phyloP scores from a whole-genome alignment of 1,284 basidiomycete species.

The Neotropicomus parvogracilis region DNA sequence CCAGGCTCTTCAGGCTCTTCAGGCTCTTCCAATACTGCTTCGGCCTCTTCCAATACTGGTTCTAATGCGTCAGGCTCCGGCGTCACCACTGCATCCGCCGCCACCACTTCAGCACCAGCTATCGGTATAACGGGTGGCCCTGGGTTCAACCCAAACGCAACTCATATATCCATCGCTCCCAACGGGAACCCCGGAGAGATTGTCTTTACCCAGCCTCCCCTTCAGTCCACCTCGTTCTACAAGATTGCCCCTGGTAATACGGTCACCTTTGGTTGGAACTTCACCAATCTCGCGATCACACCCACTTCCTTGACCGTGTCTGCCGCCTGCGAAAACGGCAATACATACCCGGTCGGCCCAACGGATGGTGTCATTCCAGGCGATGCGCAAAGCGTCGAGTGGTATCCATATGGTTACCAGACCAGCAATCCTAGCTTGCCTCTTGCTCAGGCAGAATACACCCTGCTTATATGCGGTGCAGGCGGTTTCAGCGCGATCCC shows the following conservation, averaged over 20 bases:
- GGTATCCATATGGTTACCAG: conserved; percentile 81
- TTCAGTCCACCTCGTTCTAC: conserved; percentile 79
- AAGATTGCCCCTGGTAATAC: conserved; percentile 74
- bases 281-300: conserved; percentile 64
- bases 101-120: background rate
- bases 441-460: conserved; percentile 73
- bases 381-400: conserved; percentile 66
- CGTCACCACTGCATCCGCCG: background rate
- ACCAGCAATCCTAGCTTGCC: conserved; percentile 60
- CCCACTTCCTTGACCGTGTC: conserved; percentile 76
- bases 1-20: too few species aligned
- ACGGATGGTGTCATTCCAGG: conserved; percentile 71
- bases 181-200: conserved; percentile 64
- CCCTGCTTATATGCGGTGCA: conserved; percentile 76
- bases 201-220: conserved; percentile 75
- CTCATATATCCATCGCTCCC: conserved; percentile 39
- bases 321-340: conserved; percentile 80
- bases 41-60: too few species aligned
- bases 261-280: conserved; percentile 93
- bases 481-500: conserved; percentile 62
- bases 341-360: conserved; percentile 85
- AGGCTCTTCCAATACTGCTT: too few species aligned
- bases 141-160: conserved; percentile 23
- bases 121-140: conserved; percentile 29
- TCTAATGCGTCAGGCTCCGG: background rate